Evolutionary conservation across 306 rosid genomes (phyloP).

Genomic region (Begonia loranthoides): DNA sequence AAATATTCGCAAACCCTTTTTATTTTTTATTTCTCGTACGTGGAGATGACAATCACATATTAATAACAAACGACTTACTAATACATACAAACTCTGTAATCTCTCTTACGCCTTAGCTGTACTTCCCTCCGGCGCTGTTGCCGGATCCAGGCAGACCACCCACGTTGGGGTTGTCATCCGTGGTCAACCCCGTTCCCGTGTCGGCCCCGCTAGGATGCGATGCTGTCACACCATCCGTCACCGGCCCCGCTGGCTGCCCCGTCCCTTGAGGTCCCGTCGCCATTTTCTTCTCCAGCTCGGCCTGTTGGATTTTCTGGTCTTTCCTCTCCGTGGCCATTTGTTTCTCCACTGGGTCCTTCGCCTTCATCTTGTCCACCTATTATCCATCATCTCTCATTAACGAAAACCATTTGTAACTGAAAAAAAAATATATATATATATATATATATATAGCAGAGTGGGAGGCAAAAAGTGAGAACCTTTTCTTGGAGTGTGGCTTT

Average conservation of each 20-base stretch:
- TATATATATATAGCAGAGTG: not conserved
- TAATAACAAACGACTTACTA: too few species aligned
- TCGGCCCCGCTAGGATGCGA: constrained; percentile 18
- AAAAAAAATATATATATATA: too few species aligned
- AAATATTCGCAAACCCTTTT: too few species aligned
- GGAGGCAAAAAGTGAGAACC: constrained; percentile 17
- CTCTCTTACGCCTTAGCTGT: constrained; percentile 5
- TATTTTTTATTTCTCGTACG: too few species aligned
- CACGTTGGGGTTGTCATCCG: constrained; percentile 9
- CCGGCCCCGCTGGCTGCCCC: constrained; percentile 26
- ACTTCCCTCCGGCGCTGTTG: constrained; percentile 19
- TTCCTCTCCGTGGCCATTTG: constrained; percentile 39
- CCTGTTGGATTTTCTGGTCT: constrained; percentile 23
- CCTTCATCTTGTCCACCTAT: constrained; percentile 37
- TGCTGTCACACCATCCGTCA: constrained; percentile 17
- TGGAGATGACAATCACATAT: too few species aligned
- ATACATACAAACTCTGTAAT: not conserved
- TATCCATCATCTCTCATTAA: constrained; percentile 2
- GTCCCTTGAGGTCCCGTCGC: constrained; percentile 25
- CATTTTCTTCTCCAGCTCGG: constrained; percentile 38
- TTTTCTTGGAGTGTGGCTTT: constrained; percentile 60
- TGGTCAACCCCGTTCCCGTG: constrained; percentile 16
- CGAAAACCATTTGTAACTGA: not conserved
- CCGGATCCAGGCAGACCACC: constrained; percentile 11
- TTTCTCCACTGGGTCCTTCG: constrained; percentile 32